Percentiles rank a stretch among this genome's conserved stretches.
Conservation (phyloP, 441 rosid genomes). For the Biscutella laevigata region DNA sequence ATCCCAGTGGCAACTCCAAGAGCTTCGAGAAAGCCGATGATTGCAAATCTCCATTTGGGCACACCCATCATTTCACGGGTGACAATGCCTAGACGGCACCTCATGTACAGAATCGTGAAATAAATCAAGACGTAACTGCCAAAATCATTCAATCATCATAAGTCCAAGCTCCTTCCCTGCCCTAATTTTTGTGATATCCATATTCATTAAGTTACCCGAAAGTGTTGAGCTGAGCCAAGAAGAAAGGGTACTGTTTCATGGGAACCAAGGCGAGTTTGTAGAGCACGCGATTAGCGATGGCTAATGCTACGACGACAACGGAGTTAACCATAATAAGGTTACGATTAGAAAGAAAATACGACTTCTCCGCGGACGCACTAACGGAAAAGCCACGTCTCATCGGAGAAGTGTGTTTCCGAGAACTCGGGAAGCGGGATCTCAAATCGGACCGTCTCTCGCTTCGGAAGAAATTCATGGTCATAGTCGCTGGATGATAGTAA, state of each 20-base stretch:
- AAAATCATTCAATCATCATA: background rate
- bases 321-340: slow-evolving; percentile 36
- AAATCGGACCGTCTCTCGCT: slow-evolving; percentile 7
- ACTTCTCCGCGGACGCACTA: slow-evolving; percentile 23
- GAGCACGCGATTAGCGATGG: slow-evolving; percentile 77
- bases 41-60: slow-evolving; percentile 60
- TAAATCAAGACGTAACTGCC: slow-evolving; percentile 58
- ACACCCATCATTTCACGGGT: slow-evolving; percentile 57
- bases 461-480: slow-evolving; percentile 6
- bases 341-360: slow-evolving; percentile 13
- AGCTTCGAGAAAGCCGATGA: slow-evolving; percentile 68
- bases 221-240: slow-evolving; percentile 69
- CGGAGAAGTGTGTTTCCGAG: slow-evolving; percentile 14
- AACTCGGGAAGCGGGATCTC: slow-evolving; percentile 1
- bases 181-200: background rate
- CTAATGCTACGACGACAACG: slow-evolving; percentile 38
- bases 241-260: slow-evolving; percentile 76
- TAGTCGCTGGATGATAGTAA: background rate
- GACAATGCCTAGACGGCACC: slow-evolving; percentile 60
- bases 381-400: slow-evolving; percentile 20
- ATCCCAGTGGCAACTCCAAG: slow-evolving; percentile 74
- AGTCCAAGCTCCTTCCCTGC: background rate
- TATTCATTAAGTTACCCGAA: slow-evolving; percentile 42
- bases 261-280: slow-evolving; percentile 94
- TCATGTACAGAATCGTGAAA: slow-evolving; percentile 44